Conservation (phyloP, 495 filamentous ascomycete genomes). For the Hypoxylon fuscum region DNA sequence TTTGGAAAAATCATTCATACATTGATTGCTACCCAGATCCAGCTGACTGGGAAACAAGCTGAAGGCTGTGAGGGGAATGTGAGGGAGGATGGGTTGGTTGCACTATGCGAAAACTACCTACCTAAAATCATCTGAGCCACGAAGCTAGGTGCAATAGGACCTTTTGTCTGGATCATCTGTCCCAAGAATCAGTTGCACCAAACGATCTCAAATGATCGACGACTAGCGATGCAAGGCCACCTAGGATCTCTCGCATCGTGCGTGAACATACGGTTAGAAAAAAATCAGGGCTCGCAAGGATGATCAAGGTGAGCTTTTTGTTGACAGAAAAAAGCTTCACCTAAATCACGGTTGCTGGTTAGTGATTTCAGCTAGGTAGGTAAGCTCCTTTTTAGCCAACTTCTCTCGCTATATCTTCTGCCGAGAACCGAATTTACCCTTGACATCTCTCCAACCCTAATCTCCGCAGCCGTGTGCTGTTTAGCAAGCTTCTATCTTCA, state of each 20-base stretch:
- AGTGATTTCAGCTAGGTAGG: not conserved
- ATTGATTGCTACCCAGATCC: constrained; percentile 28
- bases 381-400: not conserved
- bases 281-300: not conserved
- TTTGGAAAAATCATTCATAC: constrained; percentile 10
- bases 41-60: constrained; percentile 33
- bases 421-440: constrained; percentile 35
- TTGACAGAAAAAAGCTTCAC: not conserved
- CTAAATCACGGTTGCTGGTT: not conserved
- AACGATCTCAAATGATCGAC: constrained; percentile 26
- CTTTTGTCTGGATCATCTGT: constrained; percentile 28
- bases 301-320: not conserved
- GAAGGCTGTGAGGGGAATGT: not conserved
- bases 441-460: constrained; percentile 23
- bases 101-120: constrained; percentile 9
- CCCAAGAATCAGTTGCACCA: constrained; percentile 20
- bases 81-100: not conserved
- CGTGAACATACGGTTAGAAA: not conserved
- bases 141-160: constrained; percentile 20
- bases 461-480: constrained; percentile 39
- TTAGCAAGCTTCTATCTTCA: constrained; percentile 21
- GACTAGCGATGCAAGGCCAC: constrained; percentile 2
- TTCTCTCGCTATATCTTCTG: constrained; percentile 26
- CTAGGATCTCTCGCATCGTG: constrained; percentile 1
- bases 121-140: constrained; percentile 26